Evolutionary conservation across 164 flowering plant species (phyloP), one percentile per base, ranked within the genome.

Genomic region (Sextonia rubra): DNA sequence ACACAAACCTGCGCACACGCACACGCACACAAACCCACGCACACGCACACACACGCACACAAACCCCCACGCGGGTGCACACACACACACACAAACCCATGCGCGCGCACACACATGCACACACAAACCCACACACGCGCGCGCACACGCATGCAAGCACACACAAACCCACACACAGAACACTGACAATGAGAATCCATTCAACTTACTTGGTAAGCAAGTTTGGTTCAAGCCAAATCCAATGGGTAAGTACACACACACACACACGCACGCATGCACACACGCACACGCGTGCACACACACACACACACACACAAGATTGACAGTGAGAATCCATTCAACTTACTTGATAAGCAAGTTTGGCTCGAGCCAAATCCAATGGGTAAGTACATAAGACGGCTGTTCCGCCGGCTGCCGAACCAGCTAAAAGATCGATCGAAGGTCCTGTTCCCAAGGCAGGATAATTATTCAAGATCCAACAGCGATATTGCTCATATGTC

Each of bases 311-410:
- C 44, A 32, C 9, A 32, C 5, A 37, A 37, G 44, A 37, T 52
- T 52, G 17, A 52, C 58, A 18, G 14, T 1, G 58, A 52, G 24
- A 4, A 69, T 37, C 44, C 44, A 37, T 0, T 37, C 44, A 37
- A 27, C 0, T 63, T 67, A 92, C 99, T 94, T 95, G 98, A 78
- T 95, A 95, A 56, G 99, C 99, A 77, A 95, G 98, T 74, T 93
- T 93, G 3, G 99, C 87, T 62, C 98, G 93, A 61, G 88, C 97
- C 76, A 95, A 86, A 79, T 95, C 98, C 30, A 95, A 82, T 24
- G 99, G 99, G 76, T 93, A 95, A 22, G 99, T 93, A 79, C 94
- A 90, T 75, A 95, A 81, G 64, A 93, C 99, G 55, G 99, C 98
- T 61, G 99, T 95, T 70, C 99, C 99, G 55, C 99, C 98, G 76